Evolutionary conservation across 208 protist genomes (phyloP), one percentile per base, ranked within the genome.

Genomic region (Wallacemonas sp.): DNA sequence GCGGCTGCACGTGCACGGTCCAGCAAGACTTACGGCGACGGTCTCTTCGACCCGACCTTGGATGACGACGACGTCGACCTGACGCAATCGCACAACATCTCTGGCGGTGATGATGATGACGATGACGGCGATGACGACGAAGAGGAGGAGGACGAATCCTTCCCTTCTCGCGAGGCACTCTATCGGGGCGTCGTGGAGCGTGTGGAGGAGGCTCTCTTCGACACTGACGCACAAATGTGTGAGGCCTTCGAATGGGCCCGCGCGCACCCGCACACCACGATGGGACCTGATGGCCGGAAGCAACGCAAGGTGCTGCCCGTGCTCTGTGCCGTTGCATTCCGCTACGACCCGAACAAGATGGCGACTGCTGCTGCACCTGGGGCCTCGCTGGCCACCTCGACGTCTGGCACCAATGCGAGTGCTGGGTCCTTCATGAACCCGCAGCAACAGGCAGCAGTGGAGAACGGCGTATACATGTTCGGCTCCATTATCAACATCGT

Each of bases 151-250:
- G 76, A 74, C 49, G 74, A 84, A 33, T 78, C 80, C 3, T 90
- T 87, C 67, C 85, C 85, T 6, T 91, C 84, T 1, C 85, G 85
- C 19, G 85, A 92, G 70, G 79, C 76, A 1, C 79, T 94, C 24
- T 94, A 94, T 67, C 72, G 64, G 32, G 85, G 85, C 19, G 78
- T 94, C 5, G 78, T 94, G 30, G 88, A 94, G 26, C 83, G 77
- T 46, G 63, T 90, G 27, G 85, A 94, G 70, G 85, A 92, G 68
- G 70, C 55, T 27, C 81, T 94, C 32, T 94, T 92, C 56, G 85
- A 94, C 70, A 94, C 88, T 0, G 85, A 94, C 43, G 83, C 76
- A 39, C 83, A 94, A 70, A 94, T 94, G 88, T 74, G 81, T 5
- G 72, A 80, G 41, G 85, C 85, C 33, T 81, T 81, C n/a, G 48